phyloP scores from a whole-genome alignment of 1,284 basidiomycete genomes.

The Puccinia triticina region DNA sequence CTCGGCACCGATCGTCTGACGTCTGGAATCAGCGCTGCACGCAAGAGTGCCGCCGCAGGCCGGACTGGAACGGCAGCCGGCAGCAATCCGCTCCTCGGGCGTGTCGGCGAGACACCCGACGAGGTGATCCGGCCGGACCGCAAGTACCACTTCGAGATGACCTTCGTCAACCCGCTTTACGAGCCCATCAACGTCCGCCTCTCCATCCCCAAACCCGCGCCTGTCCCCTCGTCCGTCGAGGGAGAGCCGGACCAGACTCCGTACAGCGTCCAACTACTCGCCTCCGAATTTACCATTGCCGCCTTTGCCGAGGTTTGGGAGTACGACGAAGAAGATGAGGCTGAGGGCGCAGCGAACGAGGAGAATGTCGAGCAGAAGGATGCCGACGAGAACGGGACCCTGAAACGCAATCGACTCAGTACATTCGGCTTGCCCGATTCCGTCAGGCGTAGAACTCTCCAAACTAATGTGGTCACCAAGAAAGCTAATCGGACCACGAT shows the following conservation, averaged over 20 bases:
- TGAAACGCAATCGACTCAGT: slow-evolving; percentile 69
- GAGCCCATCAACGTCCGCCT: slow-evolving; percentile 87
- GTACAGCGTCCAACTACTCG: slow-evolving; percentile 76
- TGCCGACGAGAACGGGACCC: slow-evolving; percentile 63
- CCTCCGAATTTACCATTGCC: slow-evolving; percentile 74
- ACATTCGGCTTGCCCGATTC: slow-evolving; percentile 47
- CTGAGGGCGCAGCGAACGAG: slow-evolving; percentile 77
- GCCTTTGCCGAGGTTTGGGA: slow-evolving; percentile 93
- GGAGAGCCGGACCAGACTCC: slow-evolving; percentile 61
- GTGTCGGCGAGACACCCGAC: slow-evolving; percentile 57
- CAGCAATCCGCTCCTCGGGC: slow-evolving; percentile 47
- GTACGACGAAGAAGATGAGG: slow-evolving; percentile 67
- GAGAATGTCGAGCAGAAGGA: slow-evolving; percentile 60
- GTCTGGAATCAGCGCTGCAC: slow-evolving; percentile 49
- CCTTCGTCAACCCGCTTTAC: slow-evolving; percentile 88
- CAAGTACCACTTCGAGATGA: slow-evolving; percentile 82
- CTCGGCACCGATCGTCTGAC: slow-evolving; percentile 63
- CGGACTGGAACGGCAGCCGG: slow-evolving; percentile 63
- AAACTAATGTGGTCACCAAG: slow-evolving; percentile 69
- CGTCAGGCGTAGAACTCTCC: slow-evolving; percentile 25
- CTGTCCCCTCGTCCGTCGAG: slow-evolving; percentile 56
- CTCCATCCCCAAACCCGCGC: slow-evolving; percentile 68
- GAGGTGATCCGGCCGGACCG: slow-evolving; percentile 70
- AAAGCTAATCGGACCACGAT: slow-evolving; percentile 83
- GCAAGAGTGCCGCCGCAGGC: slow-evolving; percentile 40